Conservation (phyloP, 768 basidiomycete species). For the Termitomyces sp. region DNA sequence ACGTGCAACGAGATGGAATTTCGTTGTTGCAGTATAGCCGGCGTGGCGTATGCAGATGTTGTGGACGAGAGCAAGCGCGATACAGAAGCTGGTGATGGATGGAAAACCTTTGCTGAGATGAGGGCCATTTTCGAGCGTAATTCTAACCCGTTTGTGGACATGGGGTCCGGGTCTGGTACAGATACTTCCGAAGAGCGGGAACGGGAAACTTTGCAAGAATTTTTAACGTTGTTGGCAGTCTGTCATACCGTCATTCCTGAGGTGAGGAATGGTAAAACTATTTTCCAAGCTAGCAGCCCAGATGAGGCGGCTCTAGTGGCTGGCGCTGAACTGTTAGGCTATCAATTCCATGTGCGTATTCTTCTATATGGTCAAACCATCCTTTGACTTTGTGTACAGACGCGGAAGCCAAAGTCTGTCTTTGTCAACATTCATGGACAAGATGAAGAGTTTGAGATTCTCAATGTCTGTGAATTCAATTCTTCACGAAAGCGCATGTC, state of each 20-base stretch:
- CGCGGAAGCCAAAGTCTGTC: conserved; percentile 92
- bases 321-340: conserved; percentile 89
- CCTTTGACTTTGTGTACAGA: conserved; percentile 39
- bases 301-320: conserved; percentile 96
- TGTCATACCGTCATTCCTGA: conserved; percentile 99
- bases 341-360: conserved; percentile 82
- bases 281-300: conserved; percentile 95
- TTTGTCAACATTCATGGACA: conserved; percentile 78
- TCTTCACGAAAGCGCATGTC: conserved; percentile 98
- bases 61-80: conserved; percentile 85
- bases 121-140: conserved; percentile 44
- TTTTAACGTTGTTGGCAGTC: conserved; percentile 82
- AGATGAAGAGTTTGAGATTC: conserved; percentile 76
- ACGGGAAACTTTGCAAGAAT: conserved; percentile 56
- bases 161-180: conserved; percentile 25
- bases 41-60: conserved; percentile 82
- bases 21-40: conserved; percentile 82
- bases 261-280: conserved; percentile 78
- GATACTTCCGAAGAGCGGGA: conserved; percentile 30
- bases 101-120: conserved; percentile 80
- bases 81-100: conserved; percentile 51
- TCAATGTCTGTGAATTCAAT: conserved; percentile 99
- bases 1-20: conserved; percentile 99
- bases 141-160: conserved; percentile 56
- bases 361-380: not conserved